phyloP scores from a whole-genome alignment of 768 basidiomycete species.

The Russula brevipes region DNA sequence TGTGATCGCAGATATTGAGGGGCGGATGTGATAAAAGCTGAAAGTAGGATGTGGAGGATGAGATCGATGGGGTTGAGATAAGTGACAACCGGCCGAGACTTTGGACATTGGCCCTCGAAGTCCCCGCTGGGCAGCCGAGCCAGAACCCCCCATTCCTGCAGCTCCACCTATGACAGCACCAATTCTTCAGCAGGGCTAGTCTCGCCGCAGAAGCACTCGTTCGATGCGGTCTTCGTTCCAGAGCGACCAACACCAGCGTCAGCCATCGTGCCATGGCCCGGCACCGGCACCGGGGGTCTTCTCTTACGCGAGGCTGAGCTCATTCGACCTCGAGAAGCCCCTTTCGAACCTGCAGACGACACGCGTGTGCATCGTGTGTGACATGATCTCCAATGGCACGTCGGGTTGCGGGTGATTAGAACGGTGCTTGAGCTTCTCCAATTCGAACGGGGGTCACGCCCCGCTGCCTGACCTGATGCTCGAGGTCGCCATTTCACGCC shows the following conservation, averaged over 20 bases:
- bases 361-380: slow-evolving; percentile 23
- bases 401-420: slow-evolving; percentile 20
- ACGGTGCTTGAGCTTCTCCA: slow-evolving; percentile 19
- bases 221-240: slow-evolving; percentile 16
- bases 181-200: slow-evolving; percentile 10
- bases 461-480: slow-evolving; percentile 21
- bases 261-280: not conserved
- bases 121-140: slow-evolving; percentile 18
- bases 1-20: too few relatives aligned
- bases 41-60: too few relatives aligned
- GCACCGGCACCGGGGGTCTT: not conserved
- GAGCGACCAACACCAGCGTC: not conserved
- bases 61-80: too few relatives aligned
- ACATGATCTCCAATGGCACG: slow-evolving; percentile 23
- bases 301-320: not conserved
- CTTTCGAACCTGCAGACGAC: slow-evolving; percentile 22
- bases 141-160: slow-evolving; percentile 1
- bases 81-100: not conserved
- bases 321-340: slow-evolving; percentile 23
- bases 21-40: too few relatives aligned
- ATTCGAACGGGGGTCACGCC: slow-evolving; percentile 1
- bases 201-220: slow-evolving; percentile 21
- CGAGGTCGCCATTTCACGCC: slow-evolving; percentile 20
- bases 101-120: slow-evolving; percentile 9
- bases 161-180: not conserved